phyloP scores from a whole-genome alignment of 2,329 filamentous ascomycete genomes.

The Colletotrichum destructivum region DNA sequence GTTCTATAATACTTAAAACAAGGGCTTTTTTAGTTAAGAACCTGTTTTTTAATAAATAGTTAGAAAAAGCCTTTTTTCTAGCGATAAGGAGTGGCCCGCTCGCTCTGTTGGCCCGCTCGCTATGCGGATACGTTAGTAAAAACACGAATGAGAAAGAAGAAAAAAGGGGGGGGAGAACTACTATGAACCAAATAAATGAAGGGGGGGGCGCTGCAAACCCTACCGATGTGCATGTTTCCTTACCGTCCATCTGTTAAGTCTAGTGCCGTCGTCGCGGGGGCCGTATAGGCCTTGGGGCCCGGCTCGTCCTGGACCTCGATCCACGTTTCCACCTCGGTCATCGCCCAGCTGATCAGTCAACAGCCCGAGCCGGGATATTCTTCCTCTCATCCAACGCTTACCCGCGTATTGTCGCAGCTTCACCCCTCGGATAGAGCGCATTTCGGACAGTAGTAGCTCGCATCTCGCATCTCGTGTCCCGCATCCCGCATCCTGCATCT shows the following conservation, averaged over 20 bases:
- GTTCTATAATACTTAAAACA: too few species aligned
- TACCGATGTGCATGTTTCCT: conserved; percentile 8
- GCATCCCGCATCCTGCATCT: not conserved
- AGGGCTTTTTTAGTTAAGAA: too few species aligned
- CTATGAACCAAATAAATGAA: too few species aligned
- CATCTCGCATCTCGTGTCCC: conserved; percentile 5
- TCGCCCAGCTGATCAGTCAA: not conserved
- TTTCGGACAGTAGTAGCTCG: too few species aligned
- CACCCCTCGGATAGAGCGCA: not conserved
- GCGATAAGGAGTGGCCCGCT: too few species aligned
- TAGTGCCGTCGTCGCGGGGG: not conserved
- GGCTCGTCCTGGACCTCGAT: conserved; percentile 8
- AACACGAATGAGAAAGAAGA: not conserved
- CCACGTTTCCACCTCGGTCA: not conserved
- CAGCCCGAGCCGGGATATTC: not conserved
- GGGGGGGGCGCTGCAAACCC: not conserved
- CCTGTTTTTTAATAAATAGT: too few species aligned
- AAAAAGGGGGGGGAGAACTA: too few species aligned
- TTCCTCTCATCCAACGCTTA: not conserved
- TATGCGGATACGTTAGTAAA: too few species aligned
- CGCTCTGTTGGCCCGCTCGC: too few species aligned
- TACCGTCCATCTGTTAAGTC: conserved; percentile 24
- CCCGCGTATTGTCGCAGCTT: not conserved
- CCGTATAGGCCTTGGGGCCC: not conserved
- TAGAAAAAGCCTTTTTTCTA: too few species aligned